Percentiles rank a stretch among this genome's conserved stretches.
phyloP scores from a whole-genome alignment of 1,284 basidiomycete species.

The Ustilago trichophora region DNA sequence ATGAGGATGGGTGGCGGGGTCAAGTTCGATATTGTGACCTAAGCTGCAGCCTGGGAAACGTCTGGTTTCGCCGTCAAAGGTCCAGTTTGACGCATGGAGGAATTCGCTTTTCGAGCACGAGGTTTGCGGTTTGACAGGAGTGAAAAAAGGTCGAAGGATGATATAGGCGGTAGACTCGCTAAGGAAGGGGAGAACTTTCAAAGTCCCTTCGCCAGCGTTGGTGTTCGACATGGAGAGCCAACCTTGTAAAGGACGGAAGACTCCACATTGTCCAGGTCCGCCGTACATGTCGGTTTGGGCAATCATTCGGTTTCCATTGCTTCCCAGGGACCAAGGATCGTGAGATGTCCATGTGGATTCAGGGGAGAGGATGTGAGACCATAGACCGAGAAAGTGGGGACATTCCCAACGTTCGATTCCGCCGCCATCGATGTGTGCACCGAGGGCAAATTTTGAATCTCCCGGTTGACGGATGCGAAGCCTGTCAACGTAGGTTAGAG shows the following conservation, averaged over 20 bases:
- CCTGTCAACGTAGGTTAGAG: constrained; percentile 79
- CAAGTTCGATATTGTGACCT: constrained; percentile 75
- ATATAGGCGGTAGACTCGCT: constrained; percentile 81
- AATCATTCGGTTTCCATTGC: constrained; percentile 32
- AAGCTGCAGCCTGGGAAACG: constrained; percentile 73
- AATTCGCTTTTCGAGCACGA: constrained; percentile 6
- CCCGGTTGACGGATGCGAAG: constrained; percentile 79
- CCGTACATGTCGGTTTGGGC: constrained; percentile 54
- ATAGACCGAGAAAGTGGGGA: constrained; percentile 72
- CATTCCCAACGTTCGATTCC: constrained; percentile 83
- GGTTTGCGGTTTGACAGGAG: constrained; percentile 55
- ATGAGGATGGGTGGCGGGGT: constrained; percentile 76
- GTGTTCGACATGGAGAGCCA: constrained; percentile 74
- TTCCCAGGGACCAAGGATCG: constrained; percentile 69
- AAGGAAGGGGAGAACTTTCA: too few relatives aligned
- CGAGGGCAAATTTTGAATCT: constrained; percentile 76
- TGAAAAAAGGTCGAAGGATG: constrained; percentile 81
- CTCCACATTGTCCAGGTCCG: constrained; percentile 72
- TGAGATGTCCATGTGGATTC: constrained; percentile 67
- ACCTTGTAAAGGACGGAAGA: constrained; percentile 81
- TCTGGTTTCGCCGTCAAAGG: constrained; percentile 72
- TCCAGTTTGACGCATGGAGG: constrained; percentile 41
- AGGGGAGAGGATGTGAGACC: constrained; percentile 72
- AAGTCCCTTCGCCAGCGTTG: constrained; percentile 76
- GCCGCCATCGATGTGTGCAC: constrained; percentile 80